phyloP scores from a whole-genome alignment of 1,284 basidiomycete genomes.

The Exobasidium cylindrosporum region DNA sequence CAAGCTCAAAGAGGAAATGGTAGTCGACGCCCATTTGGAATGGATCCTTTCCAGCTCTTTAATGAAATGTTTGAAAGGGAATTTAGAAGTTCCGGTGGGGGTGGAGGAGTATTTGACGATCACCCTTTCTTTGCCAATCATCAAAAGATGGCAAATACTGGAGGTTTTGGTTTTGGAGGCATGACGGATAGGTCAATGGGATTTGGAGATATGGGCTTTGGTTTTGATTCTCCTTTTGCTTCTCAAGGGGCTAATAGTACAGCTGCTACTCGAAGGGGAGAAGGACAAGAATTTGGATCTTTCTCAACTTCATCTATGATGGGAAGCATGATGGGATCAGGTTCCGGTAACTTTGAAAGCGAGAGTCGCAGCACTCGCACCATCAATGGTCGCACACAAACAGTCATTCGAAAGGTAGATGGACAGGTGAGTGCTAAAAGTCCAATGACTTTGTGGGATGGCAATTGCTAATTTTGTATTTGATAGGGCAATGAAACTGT shows the following conservation, averaged over 20 bases:
- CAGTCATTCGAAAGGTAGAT: neutral
- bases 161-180: constrained; percentile 30
- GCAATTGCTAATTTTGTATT: neutral
- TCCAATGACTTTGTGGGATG: neutral
- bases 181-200: neutral
- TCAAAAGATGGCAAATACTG: constrained; percentile 31
- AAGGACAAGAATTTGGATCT: neutral
- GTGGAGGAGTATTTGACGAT: neutral
- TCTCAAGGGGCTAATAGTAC: neutral
- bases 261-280: neutral
- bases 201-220: constrained; percentile 2
- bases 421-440: constrained; percentile 12
- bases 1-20: constrained; percentile 24
- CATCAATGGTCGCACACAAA: constrained; percentile 9
- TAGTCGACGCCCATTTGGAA: constrained; percentile 31
- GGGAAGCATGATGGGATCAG: constrained; percentile 1
- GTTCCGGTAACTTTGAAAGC: neutral
- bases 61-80: constrained; percentile 42
- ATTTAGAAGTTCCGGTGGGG: neutral
- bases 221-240: neutral
- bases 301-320: neutral
- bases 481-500: constrained; percentile 1
- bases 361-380: constrained; percentile 6
- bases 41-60: constrained; percentile 49
- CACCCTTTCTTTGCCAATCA: constrained; percentile 35